Evolutionary conservation across 2,329 filamentous ascomycete species (phyloP), one percentile per base, ranked within the genome.

Genomic region (Fusarium newnesense): DNA sequence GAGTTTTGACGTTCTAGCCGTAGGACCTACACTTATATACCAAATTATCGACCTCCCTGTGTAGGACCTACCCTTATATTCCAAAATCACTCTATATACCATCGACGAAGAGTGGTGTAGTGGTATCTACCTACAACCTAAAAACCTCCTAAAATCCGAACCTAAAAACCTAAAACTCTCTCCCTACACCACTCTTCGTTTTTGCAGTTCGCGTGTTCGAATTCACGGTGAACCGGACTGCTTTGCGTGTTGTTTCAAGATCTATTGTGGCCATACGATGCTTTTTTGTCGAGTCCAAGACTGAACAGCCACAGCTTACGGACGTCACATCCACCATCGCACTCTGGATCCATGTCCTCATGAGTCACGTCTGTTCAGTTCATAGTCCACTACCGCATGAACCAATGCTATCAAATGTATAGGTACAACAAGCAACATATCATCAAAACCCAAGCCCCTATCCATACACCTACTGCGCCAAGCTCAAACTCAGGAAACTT

Each of bases 401-500:
- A 26, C 26, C 34, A 13, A 28, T 11, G 9, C 18, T 34, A 46
- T 37, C 16, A 32, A 11, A 34, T 21, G 16, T 21, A 24, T 46
- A 34, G 39, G 21, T 30, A 53, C 11, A 24, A 24, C 15, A 40
- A 70, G 46, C 24, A 70, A 49, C 47, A 54, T 47, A 42, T 30
- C 37, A 53, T 50, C 18, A 53, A 54, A 68, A 37, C 42, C 6
- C 18, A 56, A 60, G 54, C 40, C n/a, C 15, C 32, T 47, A 39
- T 36, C 28, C 39, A 28, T 57, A 42, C 61, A 47, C 67, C 70
- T 34, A 21, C 37, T 72, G 52, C 53, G 59, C 70, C 62, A 74
- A 73, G 67, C 49, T 60, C 44, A 11, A 61, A 56, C 50, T 67
- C 39, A 47, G 37, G 50, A 68, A 74, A 73, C 58, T 56, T 37